Evolutionary conservation across 352 stramenopile species (phyloP).

Genomic region (Phytopythium kandeliae): DNA sequence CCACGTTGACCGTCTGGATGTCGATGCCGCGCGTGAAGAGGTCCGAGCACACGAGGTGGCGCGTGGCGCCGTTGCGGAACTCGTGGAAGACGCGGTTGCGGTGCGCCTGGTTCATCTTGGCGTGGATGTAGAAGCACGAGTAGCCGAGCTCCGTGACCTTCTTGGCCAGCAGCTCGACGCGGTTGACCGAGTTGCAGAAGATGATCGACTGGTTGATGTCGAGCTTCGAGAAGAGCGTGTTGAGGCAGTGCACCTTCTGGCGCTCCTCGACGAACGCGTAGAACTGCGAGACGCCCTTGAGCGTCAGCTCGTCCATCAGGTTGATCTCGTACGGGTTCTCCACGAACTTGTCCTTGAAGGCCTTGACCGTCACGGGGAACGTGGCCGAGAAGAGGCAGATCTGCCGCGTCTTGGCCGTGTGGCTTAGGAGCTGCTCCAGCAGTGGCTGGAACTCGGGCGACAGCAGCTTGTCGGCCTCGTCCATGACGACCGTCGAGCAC

Average conservation of each 20-base stretch:
- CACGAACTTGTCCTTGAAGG: constrained; percentile 98
- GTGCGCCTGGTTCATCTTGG: constrained; percentile 99
- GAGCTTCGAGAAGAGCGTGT: constrained; percentile 99
- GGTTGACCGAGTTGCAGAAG: constrained; percentile 99
- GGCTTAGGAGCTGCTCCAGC: constrained; percentile 97
- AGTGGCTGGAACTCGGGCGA: constrained; percentile 98
- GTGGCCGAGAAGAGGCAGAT: constrained; percentile 99
- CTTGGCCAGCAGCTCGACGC: constrained; percentile 98
- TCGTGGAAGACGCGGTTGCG: constrained; percentile 99
- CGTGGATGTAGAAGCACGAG: constrained; percentile 99
- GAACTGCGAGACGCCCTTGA: constrained; percentile 99
- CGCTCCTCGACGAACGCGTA: constrained; percentile 99
- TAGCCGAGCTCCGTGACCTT: constrained; percentile 99
- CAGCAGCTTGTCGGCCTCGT: constrained; percentile 99
- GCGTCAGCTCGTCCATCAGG: constrained; percentile 99
- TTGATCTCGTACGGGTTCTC: constrained; percentile 99
- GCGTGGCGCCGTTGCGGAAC: constrained; percentile 97
- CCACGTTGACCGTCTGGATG: constrained; percentile 99
- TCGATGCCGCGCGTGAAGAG: constrained; percentile 99
- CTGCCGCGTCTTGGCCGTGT: constrained; percentile 92
- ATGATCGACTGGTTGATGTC: constrained; percentile 99
- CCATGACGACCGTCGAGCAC: constrained; percentile 98
- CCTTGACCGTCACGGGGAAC: constrained; percentile 99
- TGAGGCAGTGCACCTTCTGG: constrained; percentile 99
- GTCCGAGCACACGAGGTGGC: constrained; percentile 98